Evolutionary conservation across 345 rosid species (phyloP).

Genomic region (Gossypium sturtianum): DNA sequence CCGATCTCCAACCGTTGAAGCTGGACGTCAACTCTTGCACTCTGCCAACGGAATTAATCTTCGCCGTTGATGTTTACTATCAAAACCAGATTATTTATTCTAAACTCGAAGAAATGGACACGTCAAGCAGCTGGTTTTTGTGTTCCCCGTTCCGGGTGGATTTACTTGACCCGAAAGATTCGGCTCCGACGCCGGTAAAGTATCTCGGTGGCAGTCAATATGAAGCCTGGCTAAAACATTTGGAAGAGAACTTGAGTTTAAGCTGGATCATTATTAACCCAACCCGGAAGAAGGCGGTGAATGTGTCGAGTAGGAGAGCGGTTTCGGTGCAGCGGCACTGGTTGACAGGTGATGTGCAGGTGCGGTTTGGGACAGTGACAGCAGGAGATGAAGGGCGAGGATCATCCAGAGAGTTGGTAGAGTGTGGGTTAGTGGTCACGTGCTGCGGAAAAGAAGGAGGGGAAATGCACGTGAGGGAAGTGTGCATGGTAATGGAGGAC

Average conservation of each 20-base stretch:
- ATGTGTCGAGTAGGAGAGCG: conserved; percentile 49
- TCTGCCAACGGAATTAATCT: conserved; percentile 33
- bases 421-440: conserved; percentile 31
- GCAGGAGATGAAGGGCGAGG: conserved; percentile 11
- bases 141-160: conserved; percentile 65
- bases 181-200: conserved; percentile 25
- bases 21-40: conserved; percentile 5
- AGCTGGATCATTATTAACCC: conserved; percentile 82
- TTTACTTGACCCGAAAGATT: conserved; percentile 47
- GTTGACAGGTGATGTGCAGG: conserved; percentile 55
- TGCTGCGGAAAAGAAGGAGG: conserved; percentile 52
- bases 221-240: conserved; percentile 37
- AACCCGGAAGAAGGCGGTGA: conserved; percentile 41
- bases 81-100: conserved; percentile 40
- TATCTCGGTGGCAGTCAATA: conserved; percentile 15
- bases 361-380: conserved; percentile 37
- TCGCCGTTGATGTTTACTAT: conserved; percentile 70
- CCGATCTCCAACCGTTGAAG: conserved; percentile 13
- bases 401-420: conserved; percentile 17
- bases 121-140: conserved; percentile 44
- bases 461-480: conserved; percentile 64
- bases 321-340: conserved; percentile 65
- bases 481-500: conserved; percentile 67
- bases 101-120: conserved; percentile 38
- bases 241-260: conserved; percentile 45